phyloP scores from a whole-genome alignment of 768 basidiomycete genomes.

The Leccinum variicolor region DNA sequence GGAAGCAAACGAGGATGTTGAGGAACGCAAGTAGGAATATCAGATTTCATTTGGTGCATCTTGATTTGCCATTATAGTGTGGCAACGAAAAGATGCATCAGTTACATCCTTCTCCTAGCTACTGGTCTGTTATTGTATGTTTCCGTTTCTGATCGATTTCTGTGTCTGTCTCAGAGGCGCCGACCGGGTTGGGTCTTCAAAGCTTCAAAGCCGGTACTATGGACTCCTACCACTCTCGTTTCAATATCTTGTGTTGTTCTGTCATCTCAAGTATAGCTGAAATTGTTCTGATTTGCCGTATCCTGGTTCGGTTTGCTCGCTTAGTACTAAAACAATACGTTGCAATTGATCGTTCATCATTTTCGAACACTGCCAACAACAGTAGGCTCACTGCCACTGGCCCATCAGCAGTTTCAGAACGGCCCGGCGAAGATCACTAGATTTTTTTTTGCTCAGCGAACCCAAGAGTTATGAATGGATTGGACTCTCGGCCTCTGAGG shows the following conservation, averaged over 20 bases:
- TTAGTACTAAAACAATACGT: no score
- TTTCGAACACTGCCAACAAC: no score
- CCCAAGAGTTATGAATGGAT: no score
- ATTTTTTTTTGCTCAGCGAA: no score
- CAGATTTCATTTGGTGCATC: background rate
- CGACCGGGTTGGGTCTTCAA: slow-evolving; percentile 4
- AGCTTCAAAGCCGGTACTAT: background rate
- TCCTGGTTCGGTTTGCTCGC: no score
- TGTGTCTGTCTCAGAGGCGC: background rate
- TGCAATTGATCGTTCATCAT: no score
- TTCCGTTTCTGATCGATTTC: slow-evolving; percentile 3
- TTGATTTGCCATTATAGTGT: background rate
- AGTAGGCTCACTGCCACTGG: no score
- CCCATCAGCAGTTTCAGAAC: no score
- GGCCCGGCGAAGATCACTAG: no score
- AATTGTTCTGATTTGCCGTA: background rate
- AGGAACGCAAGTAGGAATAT: slow-evolving; percentile 17
- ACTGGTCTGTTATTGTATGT: slow-evolving; percentile 4
- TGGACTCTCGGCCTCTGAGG: no score
- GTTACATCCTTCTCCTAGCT: slow-evolving; percentile 1
- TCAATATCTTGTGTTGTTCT: slow-evolving; percentile 18
- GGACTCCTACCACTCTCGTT: slow-evolving; percentile 18
- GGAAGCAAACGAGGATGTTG: slow-evolving; percentile 9
- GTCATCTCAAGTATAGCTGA: slow-evolving; percentile 5
- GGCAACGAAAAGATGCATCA: background rate